phyloP scores from a whole-genome alignment of 2,329 filamentous ascomycete species.

The Ceratocystis papillata region DNA sequence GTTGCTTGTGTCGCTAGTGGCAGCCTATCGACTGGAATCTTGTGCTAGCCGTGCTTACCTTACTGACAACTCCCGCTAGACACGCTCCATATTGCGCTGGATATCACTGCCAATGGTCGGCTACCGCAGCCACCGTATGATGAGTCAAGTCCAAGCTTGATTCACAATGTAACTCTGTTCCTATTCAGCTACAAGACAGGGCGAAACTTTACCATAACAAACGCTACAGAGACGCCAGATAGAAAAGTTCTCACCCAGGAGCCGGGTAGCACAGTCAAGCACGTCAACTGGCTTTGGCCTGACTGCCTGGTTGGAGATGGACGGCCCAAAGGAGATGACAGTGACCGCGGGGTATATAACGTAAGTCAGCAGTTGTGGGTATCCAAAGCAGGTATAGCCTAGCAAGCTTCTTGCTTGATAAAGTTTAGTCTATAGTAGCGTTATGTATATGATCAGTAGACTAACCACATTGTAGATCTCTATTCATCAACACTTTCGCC shows the following conservation, averaged over 20 bases:
- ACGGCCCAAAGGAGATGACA: slow-evolving; percentile 36
- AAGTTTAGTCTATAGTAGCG: neutral
- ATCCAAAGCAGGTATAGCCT: neutral
- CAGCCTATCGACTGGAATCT: slow-evolving; percentile 6
- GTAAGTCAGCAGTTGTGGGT: slow-evolving; percentile 30
- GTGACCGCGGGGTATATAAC: slow-evolving; percentile 53
- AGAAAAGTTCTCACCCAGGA: slow-evolving; percentile 55
- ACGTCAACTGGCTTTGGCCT: slow-evolving; percentile 63
- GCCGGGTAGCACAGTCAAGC: slow-evolving; percentile 58
- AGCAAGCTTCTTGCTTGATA: neutral
- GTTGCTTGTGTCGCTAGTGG: neutral
- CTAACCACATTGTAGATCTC: slow-evolving; percentile 42
- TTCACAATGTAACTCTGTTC: slow-evolving; percentile 57
- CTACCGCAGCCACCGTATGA: slow-evolving; percentile 42
- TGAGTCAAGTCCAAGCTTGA: slow-evolving; percentile 43
- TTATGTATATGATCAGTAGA: neutral
- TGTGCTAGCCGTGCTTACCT: slow-evolving; percentile 24
- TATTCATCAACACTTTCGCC: slow-evolving; percentile 58
- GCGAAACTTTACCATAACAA: slow-evolving; percentile 58
- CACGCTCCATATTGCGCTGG: slow-evolving; percentile 52
- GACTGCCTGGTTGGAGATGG: slow-evolving; percentile 55
- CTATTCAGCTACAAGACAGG: slow-evolving; percentile 52
- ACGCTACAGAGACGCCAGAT: slow-evolving; percentile 48
- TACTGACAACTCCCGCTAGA: slow-evolving; percentile 31
- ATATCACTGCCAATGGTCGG: slow-evolving; percentile 55